Evolutionary conservation across 805 yeast species (phyloP).

Genomic region (Candida maris): DNA sequence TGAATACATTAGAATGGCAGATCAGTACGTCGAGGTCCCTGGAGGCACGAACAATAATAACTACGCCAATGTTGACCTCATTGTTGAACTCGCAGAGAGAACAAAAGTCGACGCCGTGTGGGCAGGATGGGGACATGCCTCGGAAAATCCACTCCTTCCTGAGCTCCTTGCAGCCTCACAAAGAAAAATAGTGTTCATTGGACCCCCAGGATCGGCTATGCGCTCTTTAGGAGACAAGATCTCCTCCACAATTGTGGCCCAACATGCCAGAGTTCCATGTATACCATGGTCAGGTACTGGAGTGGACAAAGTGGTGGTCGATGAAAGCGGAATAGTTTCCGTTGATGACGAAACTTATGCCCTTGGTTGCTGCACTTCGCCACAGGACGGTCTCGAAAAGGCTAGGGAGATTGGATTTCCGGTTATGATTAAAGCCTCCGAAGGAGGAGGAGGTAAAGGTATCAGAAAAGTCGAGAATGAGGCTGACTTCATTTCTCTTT

Average conservation of each 20-base stretch:
- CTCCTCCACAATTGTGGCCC: slow-evolving; percentile 97
- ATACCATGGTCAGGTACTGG: slow-evolving; percentile 99
- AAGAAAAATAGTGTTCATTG: slow-evolving; percentile 86
- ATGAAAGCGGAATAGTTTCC: slow-evolving; percentile 77
- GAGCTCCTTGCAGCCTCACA: slow-evolving; percentile 92
- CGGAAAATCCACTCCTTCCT: slow-evolving; percentile 95
- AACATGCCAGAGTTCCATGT: slow-evolving; percentile 97
- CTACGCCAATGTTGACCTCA: slow-evolving; percentile 95
- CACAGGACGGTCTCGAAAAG: slow-evolving; percentile 84
- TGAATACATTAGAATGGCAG: slow-evolving; percentile 98
- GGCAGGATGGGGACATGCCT: slow-evolving; percentile 99
- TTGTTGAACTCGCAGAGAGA: slow-evolving; percentile 96
- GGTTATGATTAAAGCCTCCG: slow-evolving; percentile 98
- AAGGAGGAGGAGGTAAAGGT: slow-evolving; percentile 99
- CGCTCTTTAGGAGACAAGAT: slow-evolving; percentile 99
- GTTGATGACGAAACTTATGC: slow-evolving; percentile 81
- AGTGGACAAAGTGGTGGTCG: slow-evolving; percentile 74
- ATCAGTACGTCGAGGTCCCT: slow-evolving; percentile 96
- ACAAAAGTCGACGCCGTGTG: slow-evolving; percentile 97
- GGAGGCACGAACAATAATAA: slow-evolving; percentile 99
- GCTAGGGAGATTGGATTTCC: slow-evolving; percentile 94
- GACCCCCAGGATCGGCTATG: slow-evolving; percentile 99
- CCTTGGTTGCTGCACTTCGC: slow-evolving; percentile 80
- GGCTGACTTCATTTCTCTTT: slow-evolving; percentile 69
- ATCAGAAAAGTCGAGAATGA: slow-evolving; percentile 91